Evolutionary conservation across 2,329 filamentous ascomycete genomes (phyloP), one percentile per base, ranked within the genome.

Genomic region (Ceratocystis destructans): DNA sequence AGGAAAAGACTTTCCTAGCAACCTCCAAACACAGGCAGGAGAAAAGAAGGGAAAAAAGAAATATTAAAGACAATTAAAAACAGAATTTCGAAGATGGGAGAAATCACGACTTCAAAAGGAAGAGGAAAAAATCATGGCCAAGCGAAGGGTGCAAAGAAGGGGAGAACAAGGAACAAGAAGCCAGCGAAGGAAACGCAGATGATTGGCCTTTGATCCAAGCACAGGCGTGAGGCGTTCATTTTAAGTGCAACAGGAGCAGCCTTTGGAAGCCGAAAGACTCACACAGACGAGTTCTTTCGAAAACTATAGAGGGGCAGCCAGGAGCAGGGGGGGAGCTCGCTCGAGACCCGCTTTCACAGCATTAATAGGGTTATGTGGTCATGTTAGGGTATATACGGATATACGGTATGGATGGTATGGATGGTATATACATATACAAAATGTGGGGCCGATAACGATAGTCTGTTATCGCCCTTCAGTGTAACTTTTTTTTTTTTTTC

Each of bases 11-110:
- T 31, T 59, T 37, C 28, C 15, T 59, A 37, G 25, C 6, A 59
- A 31, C 17, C 28, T 33, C 17, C 15, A 31, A 59, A 37, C 37
- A 37, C 20, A 25, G 33, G 28, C 6, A 33, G 55, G 15, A 59
- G 17, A 59, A 37, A 25, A 65, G 37, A 68, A 59, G 63, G 25
- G 57, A 66, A 62, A 17, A 66, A 31, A 64, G 46, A 57, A 62
- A 66, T 66, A 66, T 68, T 68, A 65, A 68, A 61, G 45, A 65
- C 55, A 28, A 64, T 61, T 68, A 66, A 61, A 66, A 61, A 55
- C 55, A 20, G 28, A 59, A 59, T 20, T 61, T 45, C 53, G 33
- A 64, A 64, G 37, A 63, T 59, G 55, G 10, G 3, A 41, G 37
- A 37, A 59, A 59, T 37, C 28, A 37, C 10, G 8, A 22, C 48